Percentiles rank a stretch among this genome's conserved stretches.
These are phyloP conservation scores for Pelargonium australe DNA, from an alignment of 441 rosid genomes.

Conservation along the genomic window DNA sequence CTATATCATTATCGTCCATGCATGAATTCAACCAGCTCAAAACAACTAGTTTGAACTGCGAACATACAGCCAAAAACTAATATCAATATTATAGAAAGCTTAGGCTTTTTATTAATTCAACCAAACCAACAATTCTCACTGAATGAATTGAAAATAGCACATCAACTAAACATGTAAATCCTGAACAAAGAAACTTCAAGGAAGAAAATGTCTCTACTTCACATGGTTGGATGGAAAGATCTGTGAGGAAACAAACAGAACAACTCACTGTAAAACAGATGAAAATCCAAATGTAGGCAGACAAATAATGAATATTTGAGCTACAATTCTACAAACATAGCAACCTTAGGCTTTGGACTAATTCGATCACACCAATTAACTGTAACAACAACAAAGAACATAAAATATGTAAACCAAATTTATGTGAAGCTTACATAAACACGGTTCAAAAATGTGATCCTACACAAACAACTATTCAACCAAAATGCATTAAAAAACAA, in stretches of 20 bases:
- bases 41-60: neutral
- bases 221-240: neutral
- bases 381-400: no score
- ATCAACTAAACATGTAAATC: no score
- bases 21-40: neutral
- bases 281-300: neutral
- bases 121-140: neutral
- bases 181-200: no score
- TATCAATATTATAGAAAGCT: no score
- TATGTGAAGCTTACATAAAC: neutral
- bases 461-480: neutral
- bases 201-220: neutral
- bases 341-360: neutral
- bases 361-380: neutral
- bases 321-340: neutral
- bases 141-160: neutral
- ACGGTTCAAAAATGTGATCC: neutral
- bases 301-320: neutral
- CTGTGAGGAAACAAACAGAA: neutral
- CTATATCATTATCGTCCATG: neutral
- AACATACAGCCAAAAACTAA: neutral
- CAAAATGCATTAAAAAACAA: neutral
- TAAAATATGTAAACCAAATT: no score
- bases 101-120: neutral
- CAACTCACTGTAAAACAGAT: neutral